Conservation (phyloP, 495 filamentous ascomycete species). For the Penicillium roqueforti region DNA sequence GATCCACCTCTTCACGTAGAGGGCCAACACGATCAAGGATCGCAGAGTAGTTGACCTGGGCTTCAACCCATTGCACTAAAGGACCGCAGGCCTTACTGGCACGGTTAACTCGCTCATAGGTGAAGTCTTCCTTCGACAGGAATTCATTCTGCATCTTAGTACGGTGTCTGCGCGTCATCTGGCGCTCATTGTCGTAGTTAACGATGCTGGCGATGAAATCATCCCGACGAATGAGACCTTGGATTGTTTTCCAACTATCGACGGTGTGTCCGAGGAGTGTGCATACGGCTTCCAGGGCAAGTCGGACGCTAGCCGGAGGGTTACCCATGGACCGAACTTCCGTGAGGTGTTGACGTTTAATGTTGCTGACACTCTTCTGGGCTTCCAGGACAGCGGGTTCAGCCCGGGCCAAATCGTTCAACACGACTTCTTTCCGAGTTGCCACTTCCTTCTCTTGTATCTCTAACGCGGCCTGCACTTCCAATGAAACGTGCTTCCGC, state of each 20-base stretch:
- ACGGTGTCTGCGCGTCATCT: conserved; percentile 82
- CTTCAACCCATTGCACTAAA: conserved; percentile 94
- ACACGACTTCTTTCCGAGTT: conserved; percentile 74
- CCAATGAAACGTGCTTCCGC: conserved; percentile 76
- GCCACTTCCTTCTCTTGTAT: conserved; percentile 89
- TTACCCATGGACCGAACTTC: conserved; percentile 97
- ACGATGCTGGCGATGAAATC: conserved; percentile 98
- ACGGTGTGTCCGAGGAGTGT: conserved; percentile 88
- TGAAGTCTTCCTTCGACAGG: conserved; percentile 88
- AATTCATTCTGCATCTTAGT: conserved; percentile 90
- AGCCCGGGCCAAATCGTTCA: conserved; percentile 81
- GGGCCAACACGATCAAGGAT: conserved; percentile 95
- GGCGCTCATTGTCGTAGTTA: conserved; percentile 90
- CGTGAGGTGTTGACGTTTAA: conserved; percentile 93
- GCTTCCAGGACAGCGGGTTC: conserved; percentile 93
- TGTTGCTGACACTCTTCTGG: conserved; percentile 92
- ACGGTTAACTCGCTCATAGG: conserved; percentile 89
- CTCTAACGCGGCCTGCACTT: conserved; percentile 82
- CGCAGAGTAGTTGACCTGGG: conserved; percentile 94
- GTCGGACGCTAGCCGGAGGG: conserved; percentile 82
- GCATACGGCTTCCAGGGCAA: conserved; percentile 93
- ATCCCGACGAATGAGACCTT: conserved; percentile 79
- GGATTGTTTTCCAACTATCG: conserved; percentile 84
- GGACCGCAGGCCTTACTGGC: conserved; percentile 97
- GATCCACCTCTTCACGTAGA: conserved; percentile 80